Evolutionary conservation across 176 grass and related monocot species (phyloP), one percentile per base, ranked within the genome.

Genomic region (Ampelocalamus luodianensis): DNA sequence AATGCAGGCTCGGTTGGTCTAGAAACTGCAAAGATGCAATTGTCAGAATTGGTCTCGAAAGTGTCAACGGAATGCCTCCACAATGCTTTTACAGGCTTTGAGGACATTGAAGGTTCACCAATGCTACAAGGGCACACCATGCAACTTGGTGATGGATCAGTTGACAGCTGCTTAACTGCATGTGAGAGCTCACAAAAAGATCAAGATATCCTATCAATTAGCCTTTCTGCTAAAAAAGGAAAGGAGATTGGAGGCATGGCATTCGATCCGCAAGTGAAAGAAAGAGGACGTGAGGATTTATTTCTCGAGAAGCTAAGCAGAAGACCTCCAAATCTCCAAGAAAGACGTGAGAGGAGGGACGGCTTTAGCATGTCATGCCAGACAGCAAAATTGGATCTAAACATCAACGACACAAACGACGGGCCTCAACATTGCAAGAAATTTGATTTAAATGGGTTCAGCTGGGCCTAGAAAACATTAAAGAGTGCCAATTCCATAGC

Each of bases 361-460:
- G 46, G 37, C 55, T 91, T 91, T 24, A 71, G 84, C 26, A 80
- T 85, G 78, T 42, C 87, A 81, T 72, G 90, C 53, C 86, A 90
- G 63, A 32, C 83, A 40, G 62, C 87, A 29, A 79, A 94, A 56
- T 64, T 99, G 81, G 91, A 99, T 82, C 78, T 99, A 46, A 99
- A 99, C 68, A 84, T 88, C 10, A 88, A 92, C 22, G 89, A 91
- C 66, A 53, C 71, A 62, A 82, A 80, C 77, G 91, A 93, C 7
- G 85, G 65, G 39, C 49, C 80, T 75, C 82, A 90, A 24, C 83
- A 81, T 64, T 85, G 86, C 81, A 94, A 93, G 86, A 88, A 94
- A 65, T 88, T 98, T 50, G 96, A 99, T 73, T 85, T 99, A 58
- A 99, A 99, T 86, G 91, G 96, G 65, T 82, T 92, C 84, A 89